Evolutionary conservation across 768 basidiomycete species (phyloP), one percentile per base, ranked within the genome.

Genomic region (Postia placenta): DNA sequence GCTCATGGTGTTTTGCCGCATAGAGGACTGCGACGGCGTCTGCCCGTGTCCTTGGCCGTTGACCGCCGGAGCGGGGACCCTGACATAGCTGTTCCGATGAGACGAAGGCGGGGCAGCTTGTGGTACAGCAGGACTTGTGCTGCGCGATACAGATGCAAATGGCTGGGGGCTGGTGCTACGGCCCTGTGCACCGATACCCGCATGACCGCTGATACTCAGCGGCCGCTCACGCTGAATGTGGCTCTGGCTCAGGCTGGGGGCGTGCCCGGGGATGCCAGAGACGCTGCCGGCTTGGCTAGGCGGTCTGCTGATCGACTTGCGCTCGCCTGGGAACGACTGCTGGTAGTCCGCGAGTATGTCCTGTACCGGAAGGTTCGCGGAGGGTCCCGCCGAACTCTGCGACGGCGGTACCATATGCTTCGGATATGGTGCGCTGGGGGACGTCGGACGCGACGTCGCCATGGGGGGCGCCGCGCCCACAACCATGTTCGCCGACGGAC

Each of bases 301-400:
- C 44, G 73, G 71, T 39, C 79, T 69, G 59, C 78, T 81, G 22
- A 79, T 69, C 6, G 75, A 71, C 65, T 78, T 82, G 43, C 78
- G 71, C 63, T 96, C 94, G 3, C 92, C 93, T 5, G 93, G 94
- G 62, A 97, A 78, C 1, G 85, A 79, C 59, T 92, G 91, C 23
- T 84, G 79, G 60, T 97, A 97, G 54, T 81, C 76, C 0, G 73
- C 71, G 14, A 92, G 66, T 6, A 92, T 82, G n/a, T 81, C 79
- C 48, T 87, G 83, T 15, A 91, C 80, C 0, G 78, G 72, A n/a
- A 81, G 74, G 35, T 72, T 63, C 1, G 74, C 74, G 5, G 72
- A 52, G 2, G 74, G 67, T 25, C 71, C 68, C 3, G 67, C 61
- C 0, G 72, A 30, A 12, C 47, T 42, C 24, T 50, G 42, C 14